These are phyloP conservation scores for Neostapfia colusana DNA, from an alignment of 176 grass and related monocot species.

Conservation along the genomic window DNA sequence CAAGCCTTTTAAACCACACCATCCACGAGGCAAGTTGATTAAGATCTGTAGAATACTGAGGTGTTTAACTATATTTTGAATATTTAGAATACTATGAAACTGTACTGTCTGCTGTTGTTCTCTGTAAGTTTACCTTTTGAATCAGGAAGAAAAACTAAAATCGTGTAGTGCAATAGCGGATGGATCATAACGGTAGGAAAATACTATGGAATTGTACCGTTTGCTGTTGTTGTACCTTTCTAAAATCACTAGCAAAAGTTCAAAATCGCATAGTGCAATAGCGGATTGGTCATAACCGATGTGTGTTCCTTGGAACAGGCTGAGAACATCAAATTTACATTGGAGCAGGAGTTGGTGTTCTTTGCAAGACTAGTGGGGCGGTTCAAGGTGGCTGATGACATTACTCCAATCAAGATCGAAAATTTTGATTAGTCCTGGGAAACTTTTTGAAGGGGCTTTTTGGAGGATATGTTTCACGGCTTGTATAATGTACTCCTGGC, in stretches of 20 bases:
- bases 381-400: constrained; percentile 76
- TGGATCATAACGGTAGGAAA: not conserved
- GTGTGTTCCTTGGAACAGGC: constrained; percentile 51
- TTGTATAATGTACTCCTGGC: not conserved
- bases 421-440: constrained; percentile 52
- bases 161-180: not conserved
- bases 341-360: constrained; percentile 91
- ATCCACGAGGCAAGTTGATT: not conserved
- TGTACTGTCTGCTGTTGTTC: not conserved
- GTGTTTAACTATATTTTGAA: not conserved
- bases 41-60: not conserved
- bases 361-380: constrained; percentile 69
- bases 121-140: not conserved
- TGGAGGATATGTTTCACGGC: not conserved
- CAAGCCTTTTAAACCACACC: not conserved
- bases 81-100: constrained; percentile 13
- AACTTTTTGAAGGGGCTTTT: not conserved
- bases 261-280: not conserved
- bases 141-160: not conserved
- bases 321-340: constrained; percentile 88
- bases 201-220: too few relatives aligned
- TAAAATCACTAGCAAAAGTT: not conserved
- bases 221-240: too few relatives aligned
- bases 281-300: not conserved
- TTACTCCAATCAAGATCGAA: constrained; percentile 82